Evolutionary conservation across 139 green algal species (phyloP).

Genomic region (Volvox africanus): DNA sequence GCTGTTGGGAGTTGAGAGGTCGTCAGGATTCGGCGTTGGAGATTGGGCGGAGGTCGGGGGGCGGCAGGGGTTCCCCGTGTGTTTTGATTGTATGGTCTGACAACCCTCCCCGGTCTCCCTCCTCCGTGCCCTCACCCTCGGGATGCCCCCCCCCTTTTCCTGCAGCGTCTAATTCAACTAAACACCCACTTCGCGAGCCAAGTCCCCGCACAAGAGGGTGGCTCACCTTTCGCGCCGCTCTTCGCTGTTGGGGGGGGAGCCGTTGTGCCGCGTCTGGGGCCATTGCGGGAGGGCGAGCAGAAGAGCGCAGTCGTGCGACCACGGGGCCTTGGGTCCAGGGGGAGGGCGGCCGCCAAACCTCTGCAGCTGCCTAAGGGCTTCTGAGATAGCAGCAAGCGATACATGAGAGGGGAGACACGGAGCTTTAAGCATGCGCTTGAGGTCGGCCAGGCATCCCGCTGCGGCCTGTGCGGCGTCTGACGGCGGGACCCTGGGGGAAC

Average conservation of each 20-base stretch:
- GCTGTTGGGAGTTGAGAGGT: neutral
- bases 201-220: neutral
- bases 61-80: too few species aligned
- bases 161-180: constrained; percentile 46
- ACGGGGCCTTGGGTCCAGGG: neutral
- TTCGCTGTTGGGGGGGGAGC: constrained; percentile 28
- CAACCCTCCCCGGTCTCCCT: neutral
- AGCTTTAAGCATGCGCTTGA: too few species aligned
- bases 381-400: neutral
- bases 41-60: neutral
- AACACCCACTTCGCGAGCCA: constrained; percentile 21
- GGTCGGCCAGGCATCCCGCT: too few species aligned
- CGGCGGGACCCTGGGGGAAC: too few species aligned
- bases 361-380: constrained; percentile 3
- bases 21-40: neutral
- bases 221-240: constrained; percentile 44
- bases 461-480: too few species aligned
- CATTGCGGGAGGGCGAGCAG: neutral
- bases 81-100: neutral
- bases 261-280: neutral
- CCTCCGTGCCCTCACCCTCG: neutral
- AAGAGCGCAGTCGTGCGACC: too few species aligned
- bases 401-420: too few species aligned
- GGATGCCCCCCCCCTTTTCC: too few species aligned
- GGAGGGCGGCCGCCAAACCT: neutral